Evolutionary conservation across 1,284 basidiomycete species (phyloP).

Genomic region (Ceratobasidium sp.): DNA sequence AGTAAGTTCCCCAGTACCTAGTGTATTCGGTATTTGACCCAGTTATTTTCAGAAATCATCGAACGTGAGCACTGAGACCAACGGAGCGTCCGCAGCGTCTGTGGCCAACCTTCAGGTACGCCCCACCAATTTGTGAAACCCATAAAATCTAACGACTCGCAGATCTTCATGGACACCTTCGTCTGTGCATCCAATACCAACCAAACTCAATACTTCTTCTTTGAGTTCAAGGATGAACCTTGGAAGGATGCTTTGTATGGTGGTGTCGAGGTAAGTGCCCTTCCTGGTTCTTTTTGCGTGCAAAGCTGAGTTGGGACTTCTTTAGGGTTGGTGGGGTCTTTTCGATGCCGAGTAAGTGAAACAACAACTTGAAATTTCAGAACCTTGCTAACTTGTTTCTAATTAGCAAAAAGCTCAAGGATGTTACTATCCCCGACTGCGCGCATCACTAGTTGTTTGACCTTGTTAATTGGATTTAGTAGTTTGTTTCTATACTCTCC

Average conservation of each 20-base stretch:
- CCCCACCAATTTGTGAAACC: background rate
- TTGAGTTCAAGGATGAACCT: conserved; percentile 83
- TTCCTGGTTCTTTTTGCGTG: conserved; percentile 41
- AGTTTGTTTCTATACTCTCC: background rate
- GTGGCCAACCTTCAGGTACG: conserved; percentile 68
- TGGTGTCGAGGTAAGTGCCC: conserved; percentile 74
- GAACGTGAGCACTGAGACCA: conserved; percentile 56
- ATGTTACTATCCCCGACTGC: conserved; percentile 55
- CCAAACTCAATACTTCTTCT: conserved; percentile 85
- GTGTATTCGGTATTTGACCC: background rate
- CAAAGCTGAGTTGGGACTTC: conserved; percentile 10
- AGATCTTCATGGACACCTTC: conserved; percentile 82
- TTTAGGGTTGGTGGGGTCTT: conserved; percentile 65
- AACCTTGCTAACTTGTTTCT: background rate
- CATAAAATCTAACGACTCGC: conserved; percentile 33
- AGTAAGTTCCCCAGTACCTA: conserved; percentile 51
- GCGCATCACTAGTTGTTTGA: conserved; percentile 40
- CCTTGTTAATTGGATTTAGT: conserved; percentile 6
- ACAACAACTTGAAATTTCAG: background rate
- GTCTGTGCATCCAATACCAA: conserved; percentile 87
- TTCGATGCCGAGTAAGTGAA: conserved; percentile 58
- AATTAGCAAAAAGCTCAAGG: conserved; percentile 50
- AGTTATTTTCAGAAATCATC: conserved; percentile 59
- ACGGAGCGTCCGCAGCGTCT: conserved; percentile 72
- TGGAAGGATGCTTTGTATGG: conserved; percentile 83